Evolutionary conservation across 257 asterid genomes (phyloP), one percentile per base, ranked within the genome.

Genomic region (Scutellaria baicalensis): DNA sequence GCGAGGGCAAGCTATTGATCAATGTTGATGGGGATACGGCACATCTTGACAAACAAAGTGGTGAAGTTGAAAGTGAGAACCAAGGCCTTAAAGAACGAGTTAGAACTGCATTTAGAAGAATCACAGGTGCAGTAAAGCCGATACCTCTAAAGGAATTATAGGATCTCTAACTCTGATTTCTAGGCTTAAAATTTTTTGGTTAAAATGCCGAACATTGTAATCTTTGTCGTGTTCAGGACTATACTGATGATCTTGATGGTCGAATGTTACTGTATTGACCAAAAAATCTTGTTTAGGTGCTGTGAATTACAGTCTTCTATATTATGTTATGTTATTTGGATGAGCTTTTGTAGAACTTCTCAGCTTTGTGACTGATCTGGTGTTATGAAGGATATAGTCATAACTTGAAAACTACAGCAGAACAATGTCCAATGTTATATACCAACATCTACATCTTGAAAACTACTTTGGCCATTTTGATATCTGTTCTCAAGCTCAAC

Each of bases 1-100:
- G 33, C 33, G 33, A 83, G 33, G 93, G 96, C 59, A 89, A 78
- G 84, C 75, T 94, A 50, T 64, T 80, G 73, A 86, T 94, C 71
- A 88, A 71, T 11, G 90, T 91, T 2, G 97, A 94, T 68, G 99
- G 96, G 68, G 73, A 35, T 70, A 75, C 80, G 31, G 97, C 97
- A 0, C 77, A 51, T 68, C 90, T 94, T n/a, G 89, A 94, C 71
- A 94, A 78, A 78, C 85, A 79, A 31, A 83, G 80, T 36, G 97
- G 97, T 39, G 96, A 86, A 43, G 97, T 94, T 0, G 97, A 94
- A 35, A 77, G 97, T 56, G 95, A 88, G 76, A 88, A 89, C 33
- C 96, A 82, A 71, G 86, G 92, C 21, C 92, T 94, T 20, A 86
- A 85, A 72, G 99, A 91, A 66, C 88, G 99, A 3, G 97, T 94